Evolutionary conservation across 495 filamentous ascomycete genomes (phyloP), one percentile per base, ranked within the genome.

Genomic region (Gamarada debralockiae): DNA sequence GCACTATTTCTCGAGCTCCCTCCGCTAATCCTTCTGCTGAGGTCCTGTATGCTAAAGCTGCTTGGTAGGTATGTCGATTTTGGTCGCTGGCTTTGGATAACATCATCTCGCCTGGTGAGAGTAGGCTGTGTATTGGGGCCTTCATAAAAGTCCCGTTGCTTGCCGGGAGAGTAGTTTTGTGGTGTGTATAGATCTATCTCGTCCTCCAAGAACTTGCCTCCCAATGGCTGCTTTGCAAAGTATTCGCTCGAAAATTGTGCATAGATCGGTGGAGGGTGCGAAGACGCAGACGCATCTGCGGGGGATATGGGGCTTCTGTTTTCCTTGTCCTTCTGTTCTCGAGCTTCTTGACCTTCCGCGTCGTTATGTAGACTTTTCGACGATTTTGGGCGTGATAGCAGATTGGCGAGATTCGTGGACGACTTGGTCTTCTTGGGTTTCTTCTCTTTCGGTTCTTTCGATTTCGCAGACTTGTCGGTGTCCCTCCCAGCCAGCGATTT

Each of bases 381-480:
- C 9, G 80, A 76, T 55, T 82, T 85, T 17, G 80, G 78, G 36
- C 81, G 76, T 17, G 69, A 76, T 43, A 85, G 74, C 9, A 89
- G 78, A 3, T 75, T 83, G 0, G 82, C 78, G 3, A 95, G 73
- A 61, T 87, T 92, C 41, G 87, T 90, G 3, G 87, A 76, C 0
- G 90, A 95, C 61, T 95, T 95, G 15, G 82, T 79, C 74, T 92
- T 95, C 67, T 91, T 92, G 6, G 85, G 83, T 51, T 81, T 86
- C 34, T 67, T 2, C 71, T 59, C 37, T 78, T 76, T 41, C 66
- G 68, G 44, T 72, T 71, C 63, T 59, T 79, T 70, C 57, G 65
- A 68, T 65, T 78, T 68, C 53, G 62, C 41, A 56, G 67, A 70
- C 63, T 82, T 77, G 51, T 78, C 69, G 67, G 73, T 74, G 41